phyloP scores from a whole-genome alignment of 352 stramenopile genomes.

The Globisporangium middletonii region DNA sequence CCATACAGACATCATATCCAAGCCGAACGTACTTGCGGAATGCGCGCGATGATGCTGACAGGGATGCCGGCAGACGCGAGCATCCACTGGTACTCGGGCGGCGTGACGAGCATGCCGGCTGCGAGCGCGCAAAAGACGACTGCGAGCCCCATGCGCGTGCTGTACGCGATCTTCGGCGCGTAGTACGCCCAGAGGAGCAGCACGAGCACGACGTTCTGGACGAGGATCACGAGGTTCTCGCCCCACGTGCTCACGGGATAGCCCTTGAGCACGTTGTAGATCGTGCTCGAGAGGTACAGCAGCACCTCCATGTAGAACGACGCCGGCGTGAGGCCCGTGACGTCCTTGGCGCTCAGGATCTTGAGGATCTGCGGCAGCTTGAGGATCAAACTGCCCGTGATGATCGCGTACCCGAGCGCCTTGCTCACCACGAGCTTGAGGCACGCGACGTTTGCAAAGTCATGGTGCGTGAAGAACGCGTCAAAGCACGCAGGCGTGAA shows the following conservation, averaged over 20 bases:
- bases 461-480: constrained; percentile 70
- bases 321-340: constrained; percentile 76
- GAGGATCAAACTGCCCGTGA: constrained; percentile 77
- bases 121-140: constrained; percentile 43
- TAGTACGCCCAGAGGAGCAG: constrained; percentile 74
- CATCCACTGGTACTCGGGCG: constrained; percentile 68
- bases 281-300: constrained; percentile 71
- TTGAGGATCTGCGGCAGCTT: constrained; percentile 90
- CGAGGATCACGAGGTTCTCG: constrained; percentile 81
- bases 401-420: constrained; percentile 82
- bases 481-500: constrained; percentile 77
- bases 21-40: constrained; percentile 48
- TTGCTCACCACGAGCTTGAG: constrained; percentile 85
- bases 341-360: constrained; percentile 72
- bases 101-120: constrained; percentile 53
- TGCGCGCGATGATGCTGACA: constrained; percentile 72
- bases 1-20: neutral
- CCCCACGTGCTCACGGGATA: constrained; percentile 86
- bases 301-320: constrained; percentile 89
- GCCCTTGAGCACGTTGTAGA: constrained; percentile 80
- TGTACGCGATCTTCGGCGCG: constrained; percentile 42
- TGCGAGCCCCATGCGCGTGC: constrained; percentile 40
- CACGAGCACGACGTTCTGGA: constrained; percentile 82
- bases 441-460: constrained; percentile 79
- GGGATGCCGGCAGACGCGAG: constrained; percentile 69